Percentiles rank a stretch among this genome's conserved stretches.
These are phyloP conservation scores for Gardenia jasminoides DNA, from an alignment of 257 asterid species.

Conservation along the genomic window DNA sequence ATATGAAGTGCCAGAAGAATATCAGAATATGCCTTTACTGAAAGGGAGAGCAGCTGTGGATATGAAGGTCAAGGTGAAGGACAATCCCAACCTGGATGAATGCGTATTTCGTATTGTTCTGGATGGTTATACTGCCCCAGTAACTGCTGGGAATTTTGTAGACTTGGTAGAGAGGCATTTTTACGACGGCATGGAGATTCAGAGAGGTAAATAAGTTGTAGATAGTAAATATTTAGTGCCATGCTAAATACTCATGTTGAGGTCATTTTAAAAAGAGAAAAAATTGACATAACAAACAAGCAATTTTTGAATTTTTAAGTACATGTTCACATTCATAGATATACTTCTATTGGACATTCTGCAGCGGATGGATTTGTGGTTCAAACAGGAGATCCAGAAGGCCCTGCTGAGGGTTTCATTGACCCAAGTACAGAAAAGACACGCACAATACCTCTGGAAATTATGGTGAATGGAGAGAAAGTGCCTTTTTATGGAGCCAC, in stretches of 20 bases:
- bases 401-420: constrained; percentile 97
- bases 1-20: constrained; percentile 90
- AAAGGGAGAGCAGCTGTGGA: constrained; percentile 97
- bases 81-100: constrained; percentile 79
- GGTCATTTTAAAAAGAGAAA: background rate
- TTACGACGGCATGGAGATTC: constrained; percentile 99
- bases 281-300: background rate
- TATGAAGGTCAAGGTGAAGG: constrained; percentile 97
- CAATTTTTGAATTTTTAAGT: background rate
- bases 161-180: constrained; percentile 94
- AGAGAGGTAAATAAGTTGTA: constrained; percentile 61
- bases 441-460: constrained; percentile 85
- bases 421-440: constrained; percentile 94
- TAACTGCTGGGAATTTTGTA: constrained; percentile 88
- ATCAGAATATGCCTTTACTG: constrained; percentile 78
- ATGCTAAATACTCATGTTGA: background rate
- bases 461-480: constrained; percentile 86
- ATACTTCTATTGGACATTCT: constrained; percentile 36
- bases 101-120: constrained; percentile 79
- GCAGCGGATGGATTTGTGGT: constrained; percentile 98
- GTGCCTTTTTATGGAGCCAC: constrained; percentile 87
- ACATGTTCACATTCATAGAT: background rate
- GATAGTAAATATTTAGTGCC: background rate
- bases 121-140: constrained; percentile 98
- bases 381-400: constrained; percentile 99